Percentiles rank a stretch among this genome's conserved stretches.
Conservation (phyloP, 208 protist species). For the Jaenimonas drosophilae region DNA sequence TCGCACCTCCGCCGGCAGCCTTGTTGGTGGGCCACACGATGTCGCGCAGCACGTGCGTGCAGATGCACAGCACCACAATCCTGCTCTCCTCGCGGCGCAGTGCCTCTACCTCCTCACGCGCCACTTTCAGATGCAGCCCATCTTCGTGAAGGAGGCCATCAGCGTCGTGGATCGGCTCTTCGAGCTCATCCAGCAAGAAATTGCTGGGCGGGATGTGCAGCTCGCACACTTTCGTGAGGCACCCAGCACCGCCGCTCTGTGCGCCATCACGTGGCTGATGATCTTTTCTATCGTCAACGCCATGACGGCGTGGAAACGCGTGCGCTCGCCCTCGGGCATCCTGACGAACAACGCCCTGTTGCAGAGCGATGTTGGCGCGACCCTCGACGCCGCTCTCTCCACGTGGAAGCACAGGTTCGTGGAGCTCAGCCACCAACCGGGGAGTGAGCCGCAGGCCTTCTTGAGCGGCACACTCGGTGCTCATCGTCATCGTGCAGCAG, state of each 20-base stretch:
- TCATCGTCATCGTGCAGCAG: too few relatives aligned
- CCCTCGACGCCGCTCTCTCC: slow-evolving; percentile 20
- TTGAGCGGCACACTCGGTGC: too few relatives aligned
- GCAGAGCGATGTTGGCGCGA: slow-evolving; percentile 16
- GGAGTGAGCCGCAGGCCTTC: too few relatives aligned
- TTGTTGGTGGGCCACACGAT: slow-evolving; percentile 4
- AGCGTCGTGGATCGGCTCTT: slow-evolving; percentile 36
- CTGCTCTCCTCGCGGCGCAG: slow-evolving; percentile 54
- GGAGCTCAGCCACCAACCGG: not conserved
- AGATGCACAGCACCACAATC: slow-evolving; percentile 19
- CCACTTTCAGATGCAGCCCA: slow-evolving; percentile 73
- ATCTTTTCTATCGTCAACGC: slow-evolving; percentile 60
- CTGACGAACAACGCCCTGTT: slow-evolving; percentile 38
- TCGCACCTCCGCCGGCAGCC: slow-evolving; percentile 5
- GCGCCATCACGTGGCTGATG: slow-evolving; percentile 53
- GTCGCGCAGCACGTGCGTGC: slow-evolving; percentile 7
- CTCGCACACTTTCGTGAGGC: slow-evolving; percentile 12
- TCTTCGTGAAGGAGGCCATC: slow-evolving; percentile 41
- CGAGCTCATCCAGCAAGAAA: slow-evolving; percentile 15
- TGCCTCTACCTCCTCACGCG: slow-evolving; percentile 75
- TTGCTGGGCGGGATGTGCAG: slow-evolving; percentile 7
- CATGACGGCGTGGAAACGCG: slow-evolving; percentile 48
- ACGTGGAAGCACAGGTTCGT: slow-evolving; percentile 20
- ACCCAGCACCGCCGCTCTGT: slow-evolving; percentile 26
- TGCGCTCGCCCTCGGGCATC: slow-evolving; percentile 15